A percentile compares a stretch with the other conserved stretches of the same genome.
Conservation (phyloP, 352 stramenopile genomes). For the Pythium apleroticum region DNA sequence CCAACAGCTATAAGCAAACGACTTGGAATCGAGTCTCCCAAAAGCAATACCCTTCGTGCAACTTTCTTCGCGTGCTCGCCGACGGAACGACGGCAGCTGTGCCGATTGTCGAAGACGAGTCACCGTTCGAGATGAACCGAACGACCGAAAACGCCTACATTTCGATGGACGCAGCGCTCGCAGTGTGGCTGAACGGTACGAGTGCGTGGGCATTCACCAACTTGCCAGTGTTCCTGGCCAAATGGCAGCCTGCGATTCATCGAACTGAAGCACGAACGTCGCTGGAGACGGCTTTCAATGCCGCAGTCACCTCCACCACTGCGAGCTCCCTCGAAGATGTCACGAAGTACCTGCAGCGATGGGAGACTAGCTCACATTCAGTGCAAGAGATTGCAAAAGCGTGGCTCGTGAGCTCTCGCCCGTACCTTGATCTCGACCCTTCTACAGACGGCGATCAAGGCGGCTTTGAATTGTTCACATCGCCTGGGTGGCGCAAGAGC, state of each 20-base stretch:
- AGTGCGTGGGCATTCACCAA: conserved; percentile 41
- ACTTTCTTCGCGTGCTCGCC: conserved; percentile 45
- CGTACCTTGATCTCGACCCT: conserved; percentile 48
- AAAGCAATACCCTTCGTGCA: conserved; percentile 49
- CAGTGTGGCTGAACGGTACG: conserved; percentile 31
- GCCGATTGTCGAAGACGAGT: conserved; percentile 32
- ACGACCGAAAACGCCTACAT: conserved; percentile 26
- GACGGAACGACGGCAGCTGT: conserved; percentile 13
- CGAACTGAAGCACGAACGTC: conserved; percentile 13
- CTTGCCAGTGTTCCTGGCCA: conserved; percentile 32
- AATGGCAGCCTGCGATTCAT: conserved; percentile 54
- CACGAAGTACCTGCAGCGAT: conserved; percentile 41
- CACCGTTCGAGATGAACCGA: conserved; percentile 58
- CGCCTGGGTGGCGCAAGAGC: conserved; percentile 28
- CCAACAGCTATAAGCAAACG: conserved; percentile 31
- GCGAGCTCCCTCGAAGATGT: conserved; percentile 12
- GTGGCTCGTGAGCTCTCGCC: conserved; percentile 37
- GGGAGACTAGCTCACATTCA: conserved; percentile 45
- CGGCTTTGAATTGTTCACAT: conserved; percentile 58
- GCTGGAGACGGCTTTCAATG: conserved; percentile 20
- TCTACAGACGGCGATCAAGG: conserved; percentile 33
- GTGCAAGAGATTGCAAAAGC: conserved; percentile 31
- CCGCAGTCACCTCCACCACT: background rate
- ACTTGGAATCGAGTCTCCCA: conserved; percentile 30
- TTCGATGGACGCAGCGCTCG: conserved; percentile 39